Base-by-base conservation (phyloP, 176 grass and related monocot genomes). In the Thinopyrum elongatum region DNA sequence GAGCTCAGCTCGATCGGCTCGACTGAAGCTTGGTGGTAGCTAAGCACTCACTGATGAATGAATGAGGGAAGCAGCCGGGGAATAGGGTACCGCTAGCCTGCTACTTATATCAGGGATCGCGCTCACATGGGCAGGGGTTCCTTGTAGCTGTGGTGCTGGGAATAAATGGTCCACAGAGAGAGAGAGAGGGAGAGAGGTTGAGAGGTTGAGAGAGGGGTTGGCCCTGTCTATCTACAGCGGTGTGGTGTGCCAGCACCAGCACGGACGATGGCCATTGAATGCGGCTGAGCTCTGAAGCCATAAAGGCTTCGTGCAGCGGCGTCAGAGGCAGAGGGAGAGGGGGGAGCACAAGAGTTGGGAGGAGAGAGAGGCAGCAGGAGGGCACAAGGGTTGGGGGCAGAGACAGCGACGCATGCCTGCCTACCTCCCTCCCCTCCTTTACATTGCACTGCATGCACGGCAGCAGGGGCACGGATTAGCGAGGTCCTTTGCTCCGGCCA, bases 231-330 rank as follows among this genome's bases (percentile, higher is more conserved):
- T 80, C 13, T 80, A 80, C 79, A 88, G 85, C 31, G 67, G 88
- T 34, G 71, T 78, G 15, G 78, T 74, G 8, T 42, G 8, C 3
- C 27, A 27, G 41, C 8, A 42, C 8, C 10, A 42, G 12, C 46
- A 63, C 80, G 82, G 88, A 85, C 74, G 78, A 78, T 49, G 79
- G 82, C 6, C 87, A 88, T 88, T 93, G 82, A 93, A 88, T 88
- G 91, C 85, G 65, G 78, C 79, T 65, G 82, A 65, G 77, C 72
- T 73, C 84, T 83, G 80, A 79, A 78, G 70, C 87, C 87, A 83
- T 92, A 80, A 86, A 86, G 84, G 74, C 57, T 82, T 76, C n/a
- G 46, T 59, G 58, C 74, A 55, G 49, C 49, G 49, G 16, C 49
- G 49, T 53, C 49, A 53, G 64, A 82, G 49, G 6, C 16, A 53